phyloP scores from a whole-genome alignment of 1,284 basidiomycete species.

The Pseudozyma flocculosa region DNA sequence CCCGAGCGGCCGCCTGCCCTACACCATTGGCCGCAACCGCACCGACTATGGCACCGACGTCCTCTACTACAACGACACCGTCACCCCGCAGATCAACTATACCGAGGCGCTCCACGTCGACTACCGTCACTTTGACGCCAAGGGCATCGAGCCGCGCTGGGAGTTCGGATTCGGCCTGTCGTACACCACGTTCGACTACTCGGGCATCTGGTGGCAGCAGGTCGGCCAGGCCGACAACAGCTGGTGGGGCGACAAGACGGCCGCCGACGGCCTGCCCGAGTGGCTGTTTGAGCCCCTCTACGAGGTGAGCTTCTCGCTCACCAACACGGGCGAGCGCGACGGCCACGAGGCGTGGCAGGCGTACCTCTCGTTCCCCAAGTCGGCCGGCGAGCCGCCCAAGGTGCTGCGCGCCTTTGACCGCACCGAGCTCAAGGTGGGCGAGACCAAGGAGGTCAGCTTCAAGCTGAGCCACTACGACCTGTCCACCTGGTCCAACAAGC shows the following conservation, averaged over 20 bases:
- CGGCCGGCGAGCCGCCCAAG: conserved; percentile 44
- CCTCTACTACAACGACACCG: conserved; percentile 29
- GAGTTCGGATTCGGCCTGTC: conserved; percentile 47
- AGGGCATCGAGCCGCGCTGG: conserved; percentile 41
- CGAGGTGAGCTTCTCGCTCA: conserved; percentile 35
- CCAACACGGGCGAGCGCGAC: conserved; percentile 39
- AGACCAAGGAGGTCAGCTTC: conserved; percentile 25
- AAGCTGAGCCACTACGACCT: conserved; percentile 43
- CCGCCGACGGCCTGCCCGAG: conserved; percentile 27
- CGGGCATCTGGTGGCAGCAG: conserved; percentile 21
- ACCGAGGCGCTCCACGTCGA: conserved; percentile 46
- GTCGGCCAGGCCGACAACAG: conserved; percentile 28
- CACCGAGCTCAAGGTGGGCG: conserved; percentile 18
- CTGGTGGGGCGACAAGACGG: conserved; percentile 29
- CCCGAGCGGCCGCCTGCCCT: conserved; percentile 47
- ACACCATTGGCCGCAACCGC: conserved; percentile 44
- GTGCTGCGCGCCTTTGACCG: conserved; percentile 48
- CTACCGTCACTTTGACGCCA: conserved; percentile 41
- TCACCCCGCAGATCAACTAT: conserved; percentile 42
- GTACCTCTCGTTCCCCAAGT: conserved; percentile 42
- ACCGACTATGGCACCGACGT: conserved; percentile 41
- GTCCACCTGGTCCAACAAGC: conserved; percentile 23
- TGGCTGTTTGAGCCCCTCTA: conserved; percentile 46
- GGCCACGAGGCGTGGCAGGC: conserved; percentile 49
- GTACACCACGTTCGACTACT: conserved; percentile 47